Base-by-base conservation (phyloP, 139 green algal genomes). In the Chlamydomonas urium region DNA sequence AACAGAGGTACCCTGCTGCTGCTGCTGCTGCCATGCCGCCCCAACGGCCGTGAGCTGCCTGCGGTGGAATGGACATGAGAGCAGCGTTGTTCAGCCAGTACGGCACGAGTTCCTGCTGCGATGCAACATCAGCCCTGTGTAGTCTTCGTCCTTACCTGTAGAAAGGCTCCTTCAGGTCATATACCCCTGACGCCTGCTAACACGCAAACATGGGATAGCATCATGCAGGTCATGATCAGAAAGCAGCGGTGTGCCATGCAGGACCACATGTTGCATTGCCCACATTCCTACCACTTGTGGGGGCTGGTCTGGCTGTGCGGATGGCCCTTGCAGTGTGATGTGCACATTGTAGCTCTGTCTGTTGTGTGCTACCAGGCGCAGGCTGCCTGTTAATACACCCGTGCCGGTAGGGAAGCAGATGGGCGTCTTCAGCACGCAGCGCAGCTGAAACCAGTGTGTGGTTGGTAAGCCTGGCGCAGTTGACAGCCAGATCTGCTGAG, bases 151-250 rank as follows among this genome's bases (percentile, higher is more conserved):
- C n/a, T n/a, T 91, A 85, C 59, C 90, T 75, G 85, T 96, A 97
- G 79, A 94, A 96, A 0, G 92, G 92, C 74, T 97, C 91, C 73
- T 97, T 97, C 42, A 97, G 73, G 69, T 97, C 92, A 42, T 90
- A 91, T 53, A 82, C 82, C n/a, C 88, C 89, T 14, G 1, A 38
- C 14, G 58, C 37, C 42, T 63, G 45, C 56, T n/a, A 47, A 32
- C 35, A 53, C 19, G 53, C 36, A 36, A 4, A 24, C 4, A 34
- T 57, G 35, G 37, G 24, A n/a, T n/a, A n/a, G n/a, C n/a, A n/a
- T n/a, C n/a, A n/a, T n/a, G n/a, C n/a, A n/a, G n/a, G n/a, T n/a
- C n/a, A n/a, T n/a, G n/a, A n/a, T n/a, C n/a, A n/a, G n/a, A n/a
- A n/a, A n/a, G 38, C 38, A 61, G 24, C 23, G 65, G 38, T 19